A percentile compares a stretch with the other conserved stretches of the same genome.
These are phyloP conservation scores for Salix koriyanagi DNA, from an alignment of 345 rosid genomes.

Conservation along the genomic window DNA sequence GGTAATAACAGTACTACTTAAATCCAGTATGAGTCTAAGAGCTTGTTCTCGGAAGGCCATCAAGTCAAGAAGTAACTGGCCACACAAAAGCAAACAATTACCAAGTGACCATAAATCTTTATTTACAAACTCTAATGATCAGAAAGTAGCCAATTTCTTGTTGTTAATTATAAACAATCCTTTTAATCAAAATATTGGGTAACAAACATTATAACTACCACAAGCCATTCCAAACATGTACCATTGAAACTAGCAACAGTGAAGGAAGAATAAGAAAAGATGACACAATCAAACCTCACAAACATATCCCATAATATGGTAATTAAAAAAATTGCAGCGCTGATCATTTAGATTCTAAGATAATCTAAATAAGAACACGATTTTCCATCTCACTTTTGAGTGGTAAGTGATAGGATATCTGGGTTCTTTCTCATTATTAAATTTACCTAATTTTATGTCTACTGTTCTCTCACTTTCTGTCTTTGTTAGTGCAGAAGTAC, in stretches of 20 bases:
- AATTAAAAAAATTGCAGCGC: neutral
- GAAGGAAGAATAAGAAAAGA: neutral
- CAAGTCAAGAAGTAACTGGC: slow-evolving; percentile 88
- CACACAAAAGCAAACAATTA: slow-evolving; percentile 36
- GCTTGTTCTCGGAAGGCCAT: slow-evolving; percentile 99
- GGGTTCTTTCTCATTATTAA: neutral
- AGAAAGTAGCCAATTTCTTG: neutral
- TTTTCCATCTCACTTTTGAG: neutral
- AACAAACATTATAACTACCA: neutral
- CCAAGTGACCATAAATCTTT: neutral
- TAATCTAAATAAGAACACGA: neutral
- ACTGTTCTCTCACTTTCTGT: neutral
- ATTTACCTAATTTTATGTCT: neutral
- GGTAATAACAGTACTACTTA: slow-evolving; percentile 95
- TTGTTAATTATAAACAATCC: neutral
- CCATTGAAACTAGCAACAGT: neutral
- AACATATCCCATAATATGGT: neutral
- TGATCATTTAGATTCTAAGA: neutral
- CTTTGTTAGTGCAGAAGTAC: neutral
- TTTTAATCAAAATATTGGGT: neutral
- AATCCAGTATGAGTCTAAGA: slow-evolving; percentile 87
- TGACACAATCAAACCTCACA: neutral
- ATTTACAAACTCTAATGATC: neutral
- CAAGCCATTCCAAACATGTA: neutral
- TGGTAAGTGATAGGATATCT: neutral